A percentile compares a stretch with the other conserved stretches of the same genome.
These are phyloP conservation scores for Castanea crenata DNA, from an alignment of 306 rosid genomes.

Conservation along the genomic window DNA sequence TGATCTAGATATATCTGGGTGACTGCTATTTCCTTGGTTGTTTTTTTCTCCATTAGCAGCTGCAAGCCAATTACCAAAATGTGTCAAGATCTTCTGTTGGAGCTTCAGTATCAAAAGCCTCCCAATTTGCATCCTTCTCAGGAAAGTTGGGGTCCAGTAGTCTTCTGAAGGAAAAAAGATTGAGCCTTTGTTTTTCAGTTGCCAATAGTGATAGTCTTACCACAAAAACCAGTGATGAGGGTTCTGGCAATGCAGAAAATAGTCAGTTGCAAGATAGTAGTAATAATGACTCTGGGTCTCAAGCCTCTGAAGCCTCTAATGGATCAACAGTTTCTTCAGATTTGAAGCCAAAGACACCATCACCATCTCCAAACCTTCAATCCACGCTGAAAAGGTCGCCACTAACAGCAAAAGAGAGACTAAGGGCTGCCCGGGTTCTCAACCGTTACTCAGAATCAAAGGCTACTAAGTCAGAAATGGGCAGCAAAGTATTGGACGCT, in stretches of 20 bases:
- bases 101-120: conserved; percentile 43
- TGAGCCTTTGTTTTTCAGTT: conserved; percentile 42
- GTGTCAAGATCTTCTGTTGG: conserved; percentile 49
- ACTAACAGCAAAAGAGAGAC: conserved; percentile 73
- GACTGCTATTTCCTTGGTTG: conserved; percentile 15
- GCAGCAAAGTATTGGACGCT: conserved; percentile 76
- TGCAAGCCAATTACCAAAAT: conserved; percentile 52
- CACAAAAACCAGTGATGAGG: conserved; percentile 47
- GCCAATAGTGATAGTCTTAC: conserved; percentile 66
- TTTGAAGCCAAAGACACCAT: conserved; percentile 30
- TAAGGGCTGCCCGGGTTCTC: conserved; percentile 77
- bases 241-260: conserved; percentile 32
- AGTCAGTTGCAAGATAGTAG: conserved; percentile 34
- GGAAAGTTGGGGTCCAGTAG: conserved; percentile 37
- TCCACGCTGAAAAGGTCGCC: conserved; percentile 43
- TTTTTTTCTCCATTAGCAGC: conserved; percentile 45
- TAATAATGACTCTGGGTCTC: conserved; percentile 34
- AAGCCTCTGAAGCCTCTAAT: conserved; percentile 44
- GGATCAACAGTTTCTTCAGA: conserved; percentile 27
- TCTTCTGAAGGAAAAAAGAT: conserved; percentile 40
- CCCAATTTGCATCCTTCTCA: conserved; percentile 36
- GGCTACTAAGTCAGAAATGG: conserved; percentile 61
- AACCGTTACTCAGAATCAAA: conserved; percentile 55
- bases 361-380: conserved; percentile 29
- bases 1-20: conserved; percentile 15